A percentile compares a stretch with the other conserved stretches of the same genome.
phyloP scores from a whole-genome alignment of 2,329 filamentous ascomycete species.

The Exophiala bonariae region DNA sequence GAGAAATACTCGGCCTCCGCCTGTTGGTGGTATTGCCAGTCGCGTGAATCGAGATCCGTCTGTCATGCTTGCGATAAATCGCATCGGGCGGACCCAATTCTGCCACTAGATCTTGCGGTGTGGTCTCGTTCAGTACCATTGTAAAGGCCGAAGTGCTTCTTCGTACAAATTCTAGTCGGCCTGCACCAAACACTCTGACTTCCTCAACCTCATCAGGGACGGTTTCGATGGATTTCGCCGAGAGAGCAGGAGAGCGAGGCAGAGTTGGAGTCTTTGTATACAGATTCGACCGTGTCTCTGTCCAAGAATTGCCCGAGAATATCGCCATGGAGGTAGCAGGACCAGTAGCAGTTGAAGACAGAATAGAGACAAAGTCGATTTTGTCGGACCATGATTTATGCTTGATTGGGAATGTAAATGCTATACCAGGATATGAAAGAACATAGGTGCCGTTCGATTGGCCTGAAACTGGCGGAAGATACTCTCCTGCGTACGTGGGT shows the following conservation, averaged over 20 bases:
- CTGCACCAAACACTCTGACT: conserved; percentile 74
- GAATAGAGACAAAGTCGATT: conserved; percentile 79
- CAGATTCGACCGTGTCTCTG: conserved; percentile 72
- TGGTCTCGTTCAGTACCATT: conserved; percentile 80
- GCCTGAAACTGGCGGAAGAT: conserved; percentile 63
- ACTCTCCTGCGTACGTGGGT: conserved; percentile 92
- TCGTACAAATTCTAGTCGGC: conserved; percentile 74
- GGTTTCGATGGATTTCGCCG: conserved; percentile 71
- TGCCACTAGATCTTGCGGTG: conserved; percentile 84
- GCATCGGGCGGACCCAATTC: conserved; percentile 92
- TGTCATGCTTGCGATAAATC: conserved; percentile 88
- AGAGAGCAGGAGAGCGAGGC: conserved; percentile 68
- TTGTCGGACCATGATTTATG: conserved; percentile 70
- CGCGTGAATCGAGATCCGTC: conserved; percentile 79
- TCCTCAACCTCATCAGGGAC: conserved; percentile 88
- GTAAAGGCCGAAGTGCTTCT: conserved; percentile 67
- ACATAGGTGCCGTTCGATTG: conserved; percentile 73
- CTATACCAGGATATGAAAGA: conserved; percentile 89
- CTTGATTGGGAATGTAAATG: conserved; percentile 84
- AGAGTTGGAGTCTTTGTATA: conserved; percentile 75
- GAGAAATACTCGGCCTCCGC: conserved; percentile 32
- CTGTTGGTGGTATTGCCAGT: conserved; percentile 52
- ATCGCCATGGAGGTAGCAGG: conserved; percentile 85
- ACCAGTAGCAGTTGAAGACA: conserved; percentile 75
- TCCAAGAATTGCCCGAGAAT: conserved; percentile 88